phyloP scores from a whole-genome alignment of 345 rosid genomes.

The Linum usitatissimum region DNA sequence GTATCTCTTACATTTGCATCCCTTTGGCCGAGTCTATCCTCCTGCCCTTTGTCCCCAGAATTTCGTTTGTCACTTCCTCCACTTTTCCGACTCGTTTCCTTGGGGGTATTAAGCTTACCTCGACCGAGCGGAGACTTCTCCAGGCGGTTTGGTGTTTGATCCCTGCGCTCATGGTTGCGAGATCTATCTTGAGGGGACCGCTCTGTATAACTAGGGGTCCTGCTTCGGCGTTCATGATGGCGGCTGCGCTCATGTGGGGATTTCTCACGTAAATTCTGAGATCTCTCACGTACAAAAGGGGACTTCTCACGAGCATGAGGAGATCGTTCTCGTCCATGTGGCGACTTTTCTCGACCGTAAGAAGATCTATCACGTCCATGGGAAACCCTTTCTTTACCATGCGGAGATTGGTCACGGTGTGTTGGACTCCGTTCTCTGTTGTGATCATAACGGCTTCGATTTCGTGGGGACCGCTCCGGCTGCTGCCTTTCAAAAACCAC shows the following conservation, averaged over 20 bases:
- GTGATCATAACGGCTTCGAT: slow-evolving; percentile 51
- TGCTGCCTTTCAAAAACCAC: slow-evolving; percentile 61
- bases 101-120: slow-evolving; percentile 29
- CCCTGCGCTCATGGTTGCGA: slow-evolving; percentile 52
- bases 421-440: slow-evolving; percentile 58
- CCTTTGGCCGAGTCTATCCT: slow-evolving; percentile 41
- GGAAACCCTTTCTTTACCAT: slow-evolving; percentile 21
- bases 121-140: slow-evolving; percentile 62
- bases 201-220: slow-evolving; percentile 64
- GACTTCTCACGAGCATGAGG: slow-evolving; percentile 26
- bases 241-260: slow-evolving; percentile 70
- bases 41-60: slow-evolving; percentile 41
- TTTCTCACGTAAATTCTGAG: slow-evolving; percentile 42
- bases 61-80: slow-evolving; percentile 47
- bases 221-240: slow-evolving; percentile 54
- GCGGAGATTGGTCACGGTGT: slow-evolving; percentile 42
- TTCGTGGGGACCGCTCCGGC: slow-evolving; percentile 68
- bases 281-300: slow-evolving; percentile 30
- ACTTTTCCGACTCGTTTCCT: slow-evolving; percentile 50
- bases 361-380: slow-evolving; percentile 11
- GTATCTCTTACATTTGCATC: slow-evolving; percentile 41
- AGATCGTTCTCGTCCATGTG: slow-evolving; percentile 12
- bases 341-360: slow-evolving; percentile 17
- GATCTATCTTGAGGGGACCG: slow-evolving; percentile 51
- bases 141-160: slow-evolving; percentile 39